Conservation (phyloP, 352 stramenopile species). For the Globisporangium cylindrosporum region DNA sequence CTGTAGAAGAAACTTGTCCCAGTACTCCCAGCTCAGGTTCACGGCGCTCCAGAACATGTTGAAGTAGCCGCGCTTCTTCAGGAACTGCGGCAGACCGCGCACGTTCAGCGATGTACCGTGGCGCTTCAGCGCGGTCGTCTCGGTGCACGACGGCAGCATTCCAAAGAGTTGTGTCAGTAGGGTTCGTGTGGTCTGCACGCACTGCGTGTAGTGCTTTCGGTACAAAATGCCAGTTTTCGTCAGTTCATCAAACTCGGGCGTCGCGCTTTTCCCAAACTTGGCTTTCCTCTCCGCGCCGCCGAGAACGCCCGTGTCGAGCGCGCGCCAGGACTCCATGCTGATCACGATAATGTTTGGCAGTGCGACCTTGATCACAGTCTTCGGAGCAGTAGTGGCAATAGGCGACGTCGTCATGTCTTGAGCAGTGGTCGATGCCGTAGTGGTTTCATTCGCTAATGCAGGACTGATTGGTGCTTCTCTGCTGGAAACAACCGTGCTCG, state of each 20-base stretch:
- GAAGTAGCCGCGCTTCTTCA: constrained; percentile 65
- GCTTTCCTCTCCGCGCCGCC: constrained; percentile 45
- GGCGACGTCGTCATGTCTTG: constrained; percentile 1
- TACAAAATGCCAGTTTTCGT: constrained; percentile 55
- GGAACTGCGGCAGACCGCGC: constrained; percentile 55
- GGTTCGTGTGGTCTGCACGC: constrained; percentile 64
- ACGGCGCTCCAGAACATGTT: constrained; percentile 74
- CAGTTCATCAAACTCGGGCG: constrained; percentile 58
- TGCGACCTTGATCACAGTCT: constrained; percentile 10
- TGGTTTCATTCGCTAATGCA: neutral
- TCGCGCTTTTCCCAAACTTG: constrained; percentile 41
- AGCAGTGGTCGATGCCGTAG: neutral
- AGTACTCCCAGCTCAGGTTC: constrained; percentile 63
- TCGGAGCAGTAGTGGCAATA: neutral
- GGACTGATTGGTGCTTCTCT: neutral
- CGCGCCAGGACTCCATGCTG: constrained; percentile 72
- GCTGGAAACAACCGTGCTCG: neutral
- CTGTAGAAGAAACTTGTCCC: constrained; percentile 57
- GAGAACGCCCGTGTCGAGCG: constrained; percentile 65
- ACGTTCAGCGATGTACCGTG: constrained; percentile 52
- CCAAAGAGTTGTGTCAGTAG: constrained; percentile 69
- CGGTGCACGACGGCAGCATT: constrained; percentile 65
- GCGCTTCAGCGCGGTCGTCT: constrained; percentile 59
- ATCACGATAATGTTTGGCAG: constrained; percentile 69
- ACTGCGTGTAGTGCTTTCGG: constrained; percentile 67